Evolutionary conservation across 78 protist genomes (phyloP).

Genomic region (Dictyostelium firmibasis): DNA sequence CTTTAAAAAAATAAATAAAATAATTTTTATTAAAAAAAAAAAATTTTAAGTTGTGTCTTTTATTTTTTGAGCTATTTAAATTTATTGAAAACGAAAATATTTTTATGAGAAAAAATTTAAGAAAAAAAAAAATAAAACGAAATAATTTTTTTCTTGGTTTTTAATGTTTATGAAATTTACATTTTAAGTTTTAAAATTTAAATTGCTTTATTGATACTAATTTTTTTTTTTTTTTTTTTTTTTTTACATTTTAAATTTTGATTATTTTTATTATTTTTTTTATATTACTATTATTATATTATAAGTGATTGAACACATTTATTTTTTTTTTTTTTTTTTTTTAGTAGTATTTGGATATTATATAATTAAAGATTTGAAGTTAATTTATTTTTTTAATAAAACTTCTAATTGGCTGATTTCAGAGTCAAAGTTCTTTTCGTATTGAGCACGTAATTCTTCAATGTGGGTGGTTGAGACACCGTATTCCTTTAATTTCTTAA

Average conservation of each 20-base stretch:
- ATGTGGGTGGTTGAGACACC: conserved; percentile 30
- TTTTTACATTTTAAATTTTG: neutral
- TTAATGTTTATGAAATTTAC: no score
- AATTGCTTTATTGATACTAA: no score
- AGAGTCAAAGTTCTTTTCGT: conserved; percentile 52
- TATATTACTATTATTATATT: neutral
- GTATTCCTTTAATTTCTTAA: conserved; percentile 62
- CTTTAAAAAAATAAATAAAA: neutral
- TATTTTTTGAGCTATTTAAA: no score
- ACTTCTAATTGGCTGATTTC: conserved; percentile 31
- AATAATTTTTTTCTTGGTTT: no score
- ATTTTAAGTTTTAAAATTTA: no score
- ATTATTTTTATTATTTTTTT: neutral
- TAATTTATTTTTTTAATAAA: neutral
- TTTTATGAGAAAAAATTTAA: no score
- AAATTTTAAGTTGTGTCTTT: neutral
- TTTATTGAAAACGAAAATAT: no score
- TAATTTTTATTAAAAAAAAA: neutral
- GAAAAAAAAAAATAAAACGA: no score
- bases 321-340: neutral
- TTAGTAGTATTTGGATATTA: neutral
- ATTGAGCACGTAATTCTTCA: conserved; percentile 27
- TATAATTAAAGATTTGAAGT: neutral
- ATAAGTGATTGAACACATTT: neutral
- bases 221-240: no score